Evolutionary conservation across 2,329 filamentous ascomycete species (phyloP).

Genomic region (Bisporella sp.): DNA sequence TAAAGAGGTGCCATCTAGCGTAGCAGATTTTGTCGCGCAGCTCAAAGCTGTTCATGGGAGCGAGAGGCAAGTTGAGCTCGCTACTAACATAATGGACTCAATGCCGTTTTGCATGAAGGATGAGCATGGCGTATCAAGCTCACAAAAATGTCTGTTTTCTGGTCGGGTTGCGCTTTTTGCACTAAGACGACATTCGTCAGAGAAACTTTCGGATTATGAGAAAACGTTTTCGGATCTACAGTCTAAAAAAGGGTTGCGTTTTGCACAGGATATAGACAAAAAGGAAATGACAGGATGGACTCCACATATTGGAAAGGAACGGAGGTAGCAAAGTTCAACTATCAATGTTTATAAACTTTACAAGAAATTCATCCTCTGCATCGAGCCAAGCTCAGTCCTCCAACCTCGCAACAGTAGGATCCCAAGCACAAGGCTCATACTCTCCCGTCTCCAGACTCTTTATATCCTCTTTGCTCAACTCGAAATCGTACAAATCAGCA

Average conservation of each 20-base stretch:
- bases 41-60: neutral
- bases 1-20: neutral
- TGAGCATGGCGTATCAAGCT: constrained; percentile 1
- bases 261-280: constrained; percentile 1
- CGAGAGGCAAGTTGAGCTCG: neutral
- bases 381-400: neutral
- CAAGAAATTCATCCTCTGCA: neutral
- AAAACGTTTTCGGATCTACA: neutral
- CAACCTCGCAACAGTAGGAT: constrained; percentile 36
- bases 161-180: neutral
- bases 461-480: constrained; percentile 46
- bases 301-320: neutral
- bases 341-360: neutral
- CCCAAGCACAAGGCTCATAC: constrained; percentile 50
- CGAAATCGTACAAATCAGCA: constrained; percentile 46
- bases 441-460: constrained; percentile 41
- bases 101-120: neutral
- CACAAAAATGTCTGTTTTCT: constrained; percentile 1
- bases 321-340: too few relatives aligned
- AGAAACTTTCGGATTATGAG: neutral
- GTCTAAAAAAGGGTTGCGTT: neutral
- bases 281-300: neutral
- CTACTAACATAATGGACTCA: neutral
- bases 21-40: neutral
- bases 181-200: neutral